A percentile compares a stretch with the other conserved stretches of the same genome.
These are phyloP conservation scores for Cyclostephanos tholiformis DNA, from an alignment of 108 stramenopile species.

Conservation along the genomic window DNA sequence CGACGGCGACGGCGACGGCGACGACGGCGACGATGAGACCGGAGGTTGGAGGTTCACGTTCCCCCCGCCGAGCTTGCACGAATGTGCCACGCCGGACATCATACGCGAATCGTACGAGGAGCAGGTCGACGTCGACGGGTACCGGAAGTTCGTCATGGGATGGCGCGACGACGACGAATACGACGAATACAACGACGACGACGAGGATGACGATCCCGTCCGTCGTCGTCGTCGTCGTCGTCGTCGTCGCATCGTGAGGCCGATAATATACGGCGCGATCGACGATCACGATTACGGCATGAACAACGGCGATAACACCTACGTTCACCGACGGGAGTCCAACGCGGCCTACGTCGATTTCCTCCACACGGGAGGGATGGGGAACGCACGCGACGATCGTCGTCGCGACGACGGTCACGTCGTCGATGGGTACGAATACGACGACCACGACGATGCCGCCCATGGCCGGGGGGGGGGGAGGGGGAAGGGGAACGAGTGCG, in stretches of 20 bases:
- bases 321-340: conserved; percentile 46
- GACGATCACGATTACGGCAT: conserved; percentile 89
- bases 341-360: conserved; percentile 69
- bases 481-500: no score
- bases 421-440: neutral
- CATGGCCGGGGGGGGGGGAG: no score
- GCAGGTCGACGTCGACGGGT: conserved; percentile 58
- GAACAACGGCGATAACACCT: conserved; percentile 80
- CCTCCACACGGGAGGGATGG: conserved; percentile 24
- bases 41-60: conserved; percentile 41
- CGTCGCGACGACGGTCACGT: neutral
- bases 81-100: conserved; percentile 54
- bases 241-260: neutral
- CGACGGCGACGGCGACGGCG: neutral
- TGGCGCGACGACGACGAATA: conserved; percentile 17
- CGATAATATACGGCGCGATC: conserved; percentile 70
- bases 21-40: neutral
- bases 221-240: neutral
- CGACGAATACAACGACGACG: no score
- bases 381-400: neutral
- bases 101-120: conserved; percentile 54
- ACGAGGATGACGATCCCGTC: no score
- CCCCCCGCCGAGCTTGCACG: conserved; percentile 51
- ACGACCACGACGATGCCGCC: no score
- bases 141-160: conserved; percentile 54